phyloP scores from a whole-genome alignment of 441 rosid species.

The Erysimum pusillum region DNA sequence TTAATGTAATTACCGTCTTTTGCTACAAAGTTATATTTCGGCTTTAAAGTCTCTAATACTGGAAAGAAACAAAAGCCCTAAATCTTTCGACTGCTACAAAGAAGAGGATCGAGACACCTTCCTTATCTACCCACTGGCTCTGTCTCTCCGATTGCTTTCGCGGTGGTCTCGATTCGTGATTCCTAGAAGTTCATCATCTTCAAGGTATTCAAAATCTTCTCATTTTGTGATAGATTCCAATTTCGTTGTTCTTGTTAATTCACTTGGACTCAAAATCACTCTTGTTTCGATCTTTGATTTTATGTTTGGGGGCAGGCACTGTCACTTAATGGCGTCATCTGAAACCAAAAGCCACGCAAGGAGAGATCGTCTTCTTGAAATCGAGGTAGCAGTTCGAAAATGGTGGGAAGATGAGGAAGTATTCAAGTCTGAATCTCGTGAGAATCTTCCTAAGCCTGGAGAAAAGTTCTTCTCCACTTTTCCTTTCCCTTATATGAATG shows the following conservation, averaged over 20 bases:
- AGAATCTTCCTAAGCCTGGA: slow-evolving; percentile 60
- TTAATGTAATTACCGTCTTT: too few relatives aligned
- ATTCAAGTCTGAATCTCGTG: slow-evolving; percentile 69
- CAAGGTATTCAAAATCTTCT: slow-evolving; percentile 8
- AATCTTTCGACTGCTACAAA: too few relatives aligned
- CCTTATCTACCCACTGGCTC: neutral
- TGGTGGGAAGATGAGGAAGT: slow-evolving; percentile 85
- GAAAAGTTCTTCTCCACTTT: slow-evolving; percentile 90
- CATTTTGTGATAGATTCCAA: neutral
- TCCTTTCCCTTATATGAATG: slow-evolving; percentile 94
- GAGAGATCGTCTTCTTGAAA: slow-evolving; percentile 77
- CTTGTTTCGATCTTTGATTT: neutral
- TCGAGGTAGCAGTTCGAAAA: slow-evolving; percentile 55
- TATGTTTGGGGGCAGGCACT: slow-evolving; percentile 45
- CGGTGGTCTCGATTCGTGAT: slow-evolving; percentile 9
- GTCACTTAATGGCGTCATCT: slow-evolving; percentile 67
- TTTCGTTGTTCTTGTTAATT: too few relatives aligned
- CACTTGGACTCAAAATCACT: neutral
- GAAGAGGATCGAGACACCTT: too few relatives aligned
- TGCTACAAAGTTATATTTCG: too few relatives aligned
- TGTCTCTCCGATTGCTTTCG: slow-evolving; percentile 12
- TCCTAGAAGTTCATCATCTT: slow-evolving; percentile 8
- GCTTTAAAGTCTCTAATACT: too few relatives aligned
- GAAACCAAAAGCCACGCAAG: slow-evolving; percentile 72
- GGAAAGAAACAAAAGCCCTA: too few relatives aligned